Percentiles rank a stretch among this genome's conserved stretches.
phyloP scores from a whole-genome alignment of 805 yeast species.

The Saccharomyces paradoxus region DNA sequence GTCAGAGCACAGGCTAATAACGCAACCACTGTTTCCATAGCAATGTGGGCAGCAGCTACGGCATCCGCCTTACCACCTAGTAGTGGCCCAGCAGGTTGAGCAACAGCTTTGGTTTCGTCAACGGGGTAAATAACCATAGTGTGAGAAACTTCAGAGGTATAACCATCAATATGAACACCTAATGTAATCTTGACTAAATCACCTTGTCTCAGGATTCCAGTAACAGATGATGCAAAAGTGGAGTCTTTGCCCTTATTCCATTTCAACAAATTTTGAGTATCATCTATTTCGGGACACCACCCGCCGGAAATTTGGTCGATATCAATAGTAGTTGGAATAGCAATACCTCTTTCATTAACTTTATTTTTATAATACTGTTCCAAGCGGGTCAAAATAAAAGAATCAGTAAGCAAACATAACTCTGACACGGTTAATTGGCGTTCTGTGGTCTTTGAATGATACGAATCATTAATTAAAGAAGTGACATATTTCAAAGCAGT shows the following conservation, averaged over 20 bases:
- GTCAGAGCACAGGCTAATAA: slow-evolving; percentile 64
- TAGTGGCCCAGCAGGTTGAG: slow-evolving; percentile 65
- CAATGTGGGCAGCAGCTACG: slow-evolving; percentile 78
- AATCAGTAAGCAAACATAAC: slow-evolving; percentile 76
- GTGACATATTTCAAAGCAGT: slow-evolving; percentile 64
- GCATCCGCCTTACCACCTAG: slow-evolving; percentile 86
- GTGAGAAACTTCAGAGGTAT: slow-evolving; percentile 79
- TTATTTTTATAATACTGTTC: slow-evolving; percentile 50
- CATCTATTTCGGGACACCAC: slow-evolving; percentile 80
- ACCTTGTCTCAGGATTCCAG: slow-evolving; percentile 44
- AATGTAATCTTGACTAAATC: slow-evolving; percentile 78
- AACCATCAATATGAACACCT: slow-evolving; percentile 94
- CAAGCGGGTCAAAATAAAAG: slow-evolving; percentile 55
- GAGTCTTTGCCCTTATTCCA: slow-evolving; percentile 21
- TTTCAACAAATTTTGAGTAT: slow-evolving; percentile 33
- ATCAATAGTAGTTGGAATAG: slow-evolving; percentile 84
- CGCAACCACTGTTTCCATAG: slow-evolving; percentile 76
- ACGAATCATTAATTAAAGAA: slow-evolving; percentile 61
- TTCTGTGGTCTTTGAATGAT: slow-evolving; percentile 42
- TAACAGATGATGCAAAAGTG: slow-evolving; percentile 16
- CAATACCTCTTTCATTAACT: slow-evolving; percentile 83
- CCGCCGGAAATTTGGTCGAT: slow-evolving; percentile 71
- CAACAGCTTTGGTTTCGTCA: slow-evolving; percentile 34
- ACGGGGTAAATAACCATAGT: slow-evolving; percentile 78
- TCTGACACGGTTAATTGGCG: slow-evolving; percentile 50